These are phyloP conservation scores for Globisporangium spiculum DNA, from an alignment of 352 stramenopile genomes.

Conservation along the genomic window DNA sequence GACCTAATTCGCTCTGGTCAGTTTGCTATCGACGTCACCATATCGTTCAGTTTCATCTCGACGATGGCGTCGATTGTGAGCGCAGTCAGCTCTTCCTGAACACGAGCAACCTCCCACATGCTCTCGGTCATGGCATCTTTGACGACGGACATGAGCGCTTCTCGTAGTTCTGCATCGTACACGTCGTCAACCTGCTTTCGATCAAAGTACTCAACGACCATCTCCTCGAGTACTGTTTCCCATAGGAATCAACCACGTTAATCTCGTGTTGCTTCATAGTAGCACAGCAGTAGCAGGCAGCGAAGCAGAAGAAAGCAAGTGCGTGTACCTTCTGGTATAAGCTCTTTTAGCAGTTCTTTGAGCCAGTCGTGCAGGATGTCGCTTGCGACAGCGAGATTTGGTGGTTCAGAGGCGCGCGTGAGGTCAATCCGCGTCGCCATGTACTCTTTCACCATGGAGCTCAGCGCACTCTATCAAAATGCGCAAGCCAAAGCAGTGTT, in stretches of 20 bases:
- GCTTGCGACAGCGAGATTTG: conserved; percentile 19
- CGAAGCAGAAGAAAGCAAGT: not conserved
- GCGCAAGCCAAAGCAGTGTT: too few species aligned
- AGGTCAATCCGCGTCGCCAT: conserved; percentile 29
- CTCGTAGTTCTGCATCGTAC: conserved; percentile 6
- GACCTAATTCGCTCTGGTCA: conserved; percentile 24
- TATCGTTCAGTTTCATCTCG: conserved; percentile 4
- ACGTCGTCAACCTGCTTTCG: conserved; percentile 4
- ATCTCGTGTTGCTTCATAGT: not conserved
- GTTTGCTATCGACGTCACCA: conserved; percentile 17
- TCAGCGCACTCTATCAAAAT: conserved; percentile 22
- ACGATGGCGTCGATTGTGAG: conserved; percentile 10
- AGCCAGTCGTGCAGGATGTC: conserved; percentile 39
- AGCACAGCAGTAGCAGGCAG: not conserved
- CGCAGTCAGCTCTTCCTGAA: not conserved
- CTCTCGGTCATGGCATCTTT: conserved; percentile 2
- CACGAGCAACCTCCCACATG: not conserved
- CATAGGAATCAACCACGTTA: not conserved
- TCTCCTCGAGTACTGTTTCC: not conserved
- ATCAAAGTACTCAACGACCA: conserved; percentile 9
- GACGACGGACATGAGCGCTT: not conserved
- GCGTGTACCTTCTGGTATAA: not conserved
- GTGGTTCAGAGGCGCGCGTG: conserved; percentile 24
- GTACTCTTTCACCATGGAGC: conserved; percentile 39
- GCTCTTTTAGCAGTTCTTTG: conserved; percentile 25